phyloP scores from a whole-genome alignment of 768 basidiomycete genomes.

The Asterophora lycoperdoides region DNA sequence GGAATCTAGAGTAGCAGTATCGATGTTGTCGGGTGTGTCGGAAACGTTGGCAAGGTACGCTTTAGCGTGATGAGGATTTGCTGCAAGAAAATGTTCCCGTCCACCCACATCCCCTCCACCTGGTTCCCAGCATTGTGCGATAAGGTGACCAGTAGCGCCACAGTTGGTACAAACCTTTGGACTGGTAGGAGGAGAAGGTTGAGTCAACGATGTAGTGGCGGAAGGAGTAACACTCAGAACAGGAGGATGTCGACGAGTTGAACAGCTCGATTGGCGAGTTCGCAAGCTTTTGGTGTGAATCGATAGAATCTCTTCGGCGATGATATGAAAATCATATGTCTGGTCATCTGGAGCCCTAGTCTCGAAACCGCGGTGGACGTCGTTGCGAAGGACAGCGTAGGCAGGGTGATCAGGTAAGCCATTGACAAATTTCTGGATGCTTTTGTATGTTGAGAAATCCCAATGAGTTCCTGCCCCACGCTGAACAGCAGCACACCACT shows the following conservation, averaged over 20 bases:
- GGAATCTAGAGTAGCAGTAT: neutral
- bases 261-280: too few relatives aligned
- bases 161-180: neutral
- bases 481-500: too few relatives aligned
- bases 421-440: constrained; percentile 1
- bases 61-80: neutral
- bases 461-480: too few relatives aligned
- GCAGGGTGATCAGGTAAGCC: neutral
- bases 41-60: neutral
- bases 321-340: neutral
- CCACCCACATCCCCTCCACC: too few relatives aligned
- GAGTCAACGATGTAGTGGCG: too few relatives aligned
- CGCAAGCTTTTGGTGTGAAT: neutral
- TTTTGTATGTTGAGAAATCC: constrained; percentile 1
- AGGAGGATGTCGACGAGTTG: too few relatives aligned
- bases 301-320: neutral
- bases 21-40: too few relatives aligned
- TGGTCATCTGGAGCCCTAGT: neutral
- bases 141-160: too few relatives aligned
- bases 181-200: too few relatives aligned
- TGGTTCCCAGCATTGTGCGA: too few relatives aligned
- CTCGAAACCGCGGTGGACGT: neutral
- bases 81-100: too few relatives aligned
- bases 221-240: neutral
- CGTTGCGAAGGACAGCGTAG: neutral